Evolutionary conservation across 2,329 filamentous ascomycete species (phyloP).

Genomic region (Sporothrix brasiliensis): DNA sequence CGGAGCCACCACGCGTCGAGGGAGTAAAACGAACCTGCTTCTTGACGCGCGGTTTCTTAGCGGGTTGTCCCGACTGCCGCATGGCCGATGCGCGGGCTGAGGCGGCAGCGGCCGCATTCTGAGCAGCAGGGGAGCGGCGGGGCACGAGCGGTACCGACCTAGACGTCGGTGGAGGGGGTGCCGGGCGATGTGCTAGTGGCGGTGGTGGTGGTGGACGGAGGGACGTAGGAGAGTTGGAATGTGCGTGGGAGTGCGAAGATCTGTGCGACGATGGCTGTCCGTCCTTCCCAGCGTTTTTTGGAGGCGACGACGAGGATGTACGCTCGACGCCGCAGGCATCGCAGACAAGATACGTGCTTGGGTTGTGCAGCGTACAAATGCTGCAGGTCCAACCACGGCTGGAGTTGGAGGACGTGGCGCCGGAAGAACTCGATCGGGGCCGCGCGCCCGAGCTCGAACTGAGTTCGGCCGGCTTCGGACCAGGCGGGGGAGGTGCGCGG

Average conservation of each 20-base stretch:
- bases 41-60: not conserved
- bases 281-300: not conserved
- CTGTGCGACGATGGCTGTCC: not conserved
- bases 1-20: slow-evolving; percentile 30
- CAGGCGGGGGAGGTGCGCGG: not conserved
- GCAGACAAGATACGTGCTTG: slow-evolving; percentile 54
- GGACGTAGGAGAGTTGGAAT: not conserved
- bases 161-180: slow-evolving; percentile 17
- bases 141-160: not conserved
- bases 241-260: not conserved
- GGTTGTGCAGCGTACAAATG: slow-evolving; percentile 62
- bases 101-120: slow-evolving; percentile 10
- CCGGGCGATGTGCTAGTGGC: not conserved
- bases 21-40: slow-evolving; percentile 33
- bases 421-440: not conserved
- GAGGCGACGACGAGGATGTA: not conserved
- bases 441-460: not conserved
- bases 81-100: slow-evolving; percentile 9
- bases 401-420: not conserved
- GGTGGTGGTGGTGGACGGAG: not conserved
- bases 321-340: slow-evolving; percentile 59
- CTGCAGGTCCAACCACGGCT: slow-evolving; percentile 54
- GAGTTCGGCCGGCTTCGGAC: not conserved
- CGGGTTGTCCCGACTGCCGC: not conserved
- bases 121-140: not conserved